Percentiles rank a stretch among this genome's conserved stretches.
phyloP scores from a whole-genome alignment of 2,329 filamentous ascomycete species.

The Bipolaris sorokiniana region DNA sequence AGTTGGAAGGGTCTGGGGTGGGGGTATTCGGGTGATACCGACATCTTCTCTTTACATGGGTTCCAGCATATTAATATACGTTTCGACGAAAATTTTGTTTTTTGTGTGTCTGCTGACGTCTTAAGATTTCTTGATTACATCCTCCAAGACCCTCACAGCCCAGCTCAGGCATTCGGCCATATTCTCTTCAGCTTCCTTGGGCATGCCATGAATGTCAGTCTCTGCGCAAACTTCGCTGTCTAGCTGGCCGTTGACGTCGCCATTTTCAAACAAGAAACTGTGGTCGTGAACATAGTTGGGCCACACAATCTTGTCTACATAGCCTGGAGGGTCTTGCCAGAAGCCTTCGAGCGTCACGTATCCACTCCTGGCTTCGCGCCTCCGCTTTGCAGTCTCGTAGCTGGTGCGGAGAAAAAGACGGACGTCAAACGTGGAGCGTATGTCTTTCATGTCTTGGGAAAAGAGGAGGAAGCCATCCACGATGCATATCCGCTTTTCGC shows the following conservation, averaged over 20 bases:
- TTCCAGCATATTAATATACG: conserved; percentile 15
- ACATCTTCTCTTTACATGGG: not conserved
- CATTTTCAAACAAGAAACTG: conserved; percentile 75
- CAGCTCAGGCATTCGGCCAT: conserved; percentile 43
- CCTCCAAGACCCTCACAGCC: conserved; percentile 36
- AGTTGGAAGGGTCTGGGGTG: not conserved
- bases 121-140: conserved; percentile 25
- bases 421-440: conserved; percentile 71
- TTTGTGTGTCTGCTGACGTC: not conserved
- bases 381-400: conserved; percentile 66
- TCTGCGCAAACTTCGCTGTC: conserved; percentile 50
- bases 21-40: not conserved
- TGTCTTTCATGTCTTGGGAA: conserved; percentile 59
- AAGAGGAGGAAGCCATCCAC: conserved; percentile 91
- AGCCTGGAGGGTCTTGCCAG: conserved; percentile 92
- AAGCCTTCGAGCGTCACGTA: conserved; percentile 86
- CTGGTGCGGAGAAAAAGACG: conserved; percentile 76
- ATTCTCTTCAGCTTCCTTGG: conserved; percentile 41
- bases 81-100: not conserved
- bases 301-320: conserved; percentile 95
- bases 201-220: conserved; percentile 49
- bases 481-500: conserved; percentile 59
- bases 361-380: conserved; percentile 72
- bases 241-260: conserved; percentile 66
- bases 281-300: conserved; percentile 88